These are phyloP conservation scores for Schizopora paradoxa DNA, from an alignment of 1,284 basidiomycete genomes.

Conservation along the genomic window DNA sequence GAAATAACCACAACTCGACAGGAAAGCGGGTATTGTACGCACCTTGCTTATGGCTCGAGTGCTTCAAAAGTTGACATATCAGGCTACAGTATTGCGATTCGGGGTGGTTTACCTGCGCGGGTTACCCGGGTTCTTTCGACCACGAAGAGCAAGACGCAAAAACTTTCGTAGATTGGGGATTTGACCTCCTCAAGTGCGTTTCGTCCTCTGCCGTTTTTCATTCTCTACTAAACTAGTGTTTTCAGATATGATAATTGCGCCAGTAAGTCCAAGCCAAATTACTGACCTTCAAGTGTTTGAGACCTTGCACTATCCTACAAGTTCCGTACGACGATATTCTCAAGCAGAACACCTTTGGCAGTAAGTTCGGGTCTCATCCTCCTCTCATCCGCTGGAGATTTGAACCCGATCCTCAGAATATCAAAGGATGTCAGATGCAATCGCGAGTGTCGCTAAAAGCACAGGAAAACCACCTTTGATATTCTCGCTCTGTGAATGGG, in stretches of 20 bases:
- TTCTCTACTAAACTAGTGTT: slow-evolving; percentile 1
- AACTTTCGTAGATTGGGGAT: slow-evolving; percentile 47
- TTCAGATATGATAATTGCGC: slow-evolving; percentile 51
- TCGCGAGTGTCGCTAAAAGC: slow-evolving; percentile 34
- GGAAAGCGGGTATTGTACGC: slow-evolving; percentile 48
- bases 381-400: not conserved
- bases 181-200: slow-evolving; percentile 44
- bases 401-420: slow-evolving; percentile 32
- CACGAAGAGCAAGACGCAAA: slow-evolving; percentile 42
- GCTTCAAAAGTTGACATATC: not conserved
- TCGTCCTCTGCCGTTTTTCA: not conserved
- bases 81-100: slow-evolving; percentile 42
- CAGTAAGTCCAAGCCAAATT: slow-evolving; percentile 30
- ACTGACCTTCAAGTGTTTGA: not conserved
- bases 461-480: slow-evolving; percentile 38
- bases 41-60: slow-evolving; percentile 32
- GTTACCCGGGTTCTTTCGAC: slow-evolving; percentile 47
- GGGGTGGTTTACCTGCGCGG: slow-evolving; percentile 49
- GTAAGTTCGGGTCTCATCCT: slow-evolving; percentile 30
- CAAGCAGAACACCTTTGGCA: slow-evolving; percentile 42
- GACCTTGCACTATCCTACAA: slow-evolving; percentile 18
- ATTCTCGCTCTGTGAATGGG: slow-evolving; percentile 50
- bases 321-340: slow-evolving; percentile 45
- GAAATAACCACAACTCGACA: slow-evolving; percentile 19
- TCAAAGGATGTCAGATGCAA: slow-evolving; percentile 43